phyloP scores from a whole-genome alignment of 306 rosid species.

The Cucumis cinereus region DNA sequence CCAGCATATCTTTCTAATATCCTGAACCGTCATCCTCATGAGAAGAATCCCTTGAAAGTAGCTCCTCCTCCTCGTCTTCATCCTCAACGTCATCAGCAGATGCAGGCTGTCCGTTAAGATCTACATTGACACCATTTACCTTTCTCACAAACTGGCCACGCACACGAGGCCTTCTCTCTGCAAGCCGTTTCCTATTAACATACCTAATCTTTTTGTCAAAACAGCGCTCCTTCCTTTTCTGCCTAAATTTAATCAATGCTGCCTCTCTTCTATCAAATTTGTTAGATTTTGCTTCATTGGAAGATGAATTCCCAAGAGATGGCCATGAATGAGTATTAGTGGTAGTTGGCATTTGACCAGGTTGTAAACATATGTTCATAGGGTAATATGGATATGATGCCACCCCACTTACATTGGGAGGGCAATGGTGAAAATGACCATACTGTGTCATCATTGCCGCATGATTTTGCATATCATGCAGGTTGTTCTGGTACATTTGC shows the following conservation, averaged over 20 bases:
- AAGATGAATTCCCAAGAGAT: slow-evolving; percentile 42
- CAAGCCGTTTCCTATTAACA: slow-evolving; percentile 70
- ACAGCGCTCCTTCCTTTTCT: slow-evolving; percentile 91
- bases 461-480: slow-evolving; percentile 61
- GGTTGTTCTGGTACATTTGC: slow-evolving; percentile 53
- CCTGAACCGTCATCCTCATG: slow-evolving; percentile 8
- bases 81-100: slow-evolving; percentile 52
- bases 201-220: slow-evolving; percentile 94
- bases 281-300: slow-evolving; percentile 42
- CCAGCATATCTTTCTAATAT: neutral
- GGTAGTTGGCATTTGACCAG: slow-evolving; percentile 57
- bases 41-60: slow-evolving; percentile 11
- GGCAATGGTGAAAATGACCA: slow-evolving; percentile 58
- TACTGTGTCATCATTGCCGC: slow-evolving; percentile 51
- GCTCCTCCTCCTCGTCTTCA: slow-evolving; percentile 33
- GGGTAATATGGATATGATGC: slow-evolving; percentile 66
- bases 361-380: slow-evolving; percentile 46
- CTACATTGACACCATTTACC: slow-evolving; percentile 58
- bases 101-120: slow-evolving; percentile 78
- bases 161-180: slow-evolving; percentile 85
- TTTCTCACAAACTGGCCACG: slow-evolving; percentile 92
- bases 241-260: slow-evolving; percentile 85
- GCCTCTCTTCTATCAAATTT: slow-evolving; percentile 95
- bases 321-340: slow-evolving; percentile 43
- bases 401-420: slow-evolving; percentile 53